These are phyloP conservation scores for Kondoa malvinella DNA, from an alignment of 768 basidiomycete species.

Conservation along the genomic window DNA sequence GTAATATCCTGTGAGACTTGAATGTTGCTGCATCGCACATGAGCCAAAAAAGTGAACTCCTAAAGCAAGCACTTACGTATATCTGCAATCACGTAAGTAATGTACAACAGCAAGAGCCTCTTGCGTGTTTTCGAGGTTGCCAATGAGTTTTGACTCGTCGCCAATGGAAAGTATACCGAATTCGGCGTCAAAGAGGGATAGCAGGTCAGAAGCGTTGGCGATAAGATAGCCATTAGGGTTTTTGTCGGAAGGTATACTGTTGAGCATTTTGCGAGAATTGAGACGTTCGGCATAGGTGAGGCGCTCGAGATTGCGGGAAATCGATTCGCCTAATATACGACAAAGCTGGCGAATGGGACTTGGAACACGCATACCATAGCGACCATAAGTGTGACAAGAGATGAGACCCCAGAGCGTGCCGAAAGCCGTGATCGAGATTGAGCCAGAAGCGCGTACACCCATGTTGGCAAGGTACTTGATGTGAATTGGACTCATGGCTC, in stretches of 20 bases:
- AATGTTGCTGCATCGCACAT: conserved; percentile 38
- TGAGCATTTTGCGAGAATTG: conserved; percentile 61
- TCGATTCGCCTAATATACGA: conserved; percentile 57
- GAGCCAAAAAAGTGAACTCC: conserved; percentile 35
- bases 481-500: conserved; percentile 79
- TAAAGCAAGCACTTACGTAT: conserved; percentile 38
- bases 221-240: conserved; percentile 53
- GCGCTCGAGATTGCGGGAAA: conserved; percentile 62
- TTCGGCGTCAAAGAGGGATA: conserved; percentile 61
- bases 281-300: conserved; percentile 58
- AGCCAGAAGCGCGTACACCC: conserved; percentile 52
- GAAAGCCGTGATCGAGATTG: conserved; percentile 65
- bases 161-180: conserved; percentile 41
- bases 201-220: conserved; percentile 59
- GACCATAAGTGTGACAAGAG: conserved; percentile 59
- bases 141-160: conserved; percentile 56
- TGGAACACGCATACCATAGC: conserved; percentile 63
- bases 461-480: conserved; percentile 43
- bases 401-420: conserved; percentile 63
- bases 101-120: conserved; percentile 64
- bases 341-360: conserved; percentile 72
- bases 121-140: conserved; percentile 53
- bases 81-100: conserved; percentile 57
- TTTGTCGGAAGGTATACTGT: conserved; percentile 47
- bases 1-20: conserved; percentile 54